phyloP scores from a whole-genome alignment of 2,329 filamentous ascomycete genomes.

The Cordyceps cateniannulata region DNA sequence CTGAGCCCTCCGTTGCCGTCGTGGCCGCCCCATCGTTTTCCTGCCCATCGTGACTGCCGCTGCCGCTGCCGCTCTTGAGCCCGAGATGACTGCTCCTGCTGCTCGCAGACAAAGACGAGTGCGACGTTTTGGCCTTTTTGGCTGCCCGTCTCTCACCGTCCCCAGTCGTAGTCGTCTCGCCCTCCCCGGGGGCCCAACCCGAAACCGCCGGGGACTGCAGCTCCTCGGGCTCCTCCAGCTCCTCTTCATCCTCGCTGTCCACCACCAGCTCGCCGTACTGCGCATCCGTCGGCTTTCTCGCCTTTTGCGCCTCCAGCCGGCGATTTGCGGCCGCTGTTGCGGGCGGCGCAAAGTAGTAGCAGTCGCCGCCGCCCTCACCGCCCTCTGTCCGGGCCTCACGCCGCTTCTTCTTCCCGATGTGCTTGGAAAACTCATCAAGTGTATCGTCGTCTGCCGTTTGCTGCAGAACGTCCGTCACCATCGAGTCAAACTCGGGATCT shows the following conservation, averaged over 20 bases:
- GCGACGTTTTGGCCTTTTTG: constrained; percentile 30
- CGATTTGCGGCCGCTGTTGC: constrained; percentile 29
- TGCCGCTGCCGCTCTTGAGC: constrained; percentile 1
- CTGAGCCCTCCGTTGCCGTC: constrained; percentile 13
- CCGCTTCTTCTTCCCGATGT: constrained; percentile 46
- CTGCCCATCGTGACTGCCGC: not conserved
- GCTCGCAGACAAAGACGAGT: constrained; percentile 12
- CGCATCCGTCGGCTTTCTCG: constrained; percentile 32
- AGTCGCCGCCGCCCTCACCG: constrained; percentile 40
- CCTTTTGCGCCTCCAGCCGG: constrained; percentile 36
- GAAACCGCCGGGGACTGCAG: not conserved
- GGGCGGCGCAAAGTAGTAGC: constrained; percentile 48
- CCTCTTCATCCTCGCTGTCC: constrained; percentile 30
- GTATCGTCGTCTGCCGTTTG: constrained; percentile 50
- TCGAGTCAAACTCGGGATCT: constrained; percentile 45
- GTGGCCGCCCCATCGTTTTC: not conserved
- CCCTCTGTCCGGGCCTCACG: constrained; percentile 48
- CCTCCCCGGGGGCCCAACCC: not conserved
- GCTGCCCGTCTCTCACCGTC: constrained; percentile 23
- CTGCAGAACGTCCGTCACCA: constrained; percentile 52
- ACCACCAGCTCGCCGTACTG: constrained; percentile 43
- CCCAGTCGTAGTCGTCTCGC: not conserved
- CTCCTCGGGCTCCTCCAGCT: constrained; percentile 17
- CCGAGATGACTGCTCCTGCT: not conserved
- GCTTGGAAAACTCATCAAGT: constrained; percentile 42